Percentiles rank a stretch among this genome's conserved stretches.
phyloP scores from a whole-genome alignment of 768 basidiomycete species.

The Chalciporus pseudorubinellus region DNA sequence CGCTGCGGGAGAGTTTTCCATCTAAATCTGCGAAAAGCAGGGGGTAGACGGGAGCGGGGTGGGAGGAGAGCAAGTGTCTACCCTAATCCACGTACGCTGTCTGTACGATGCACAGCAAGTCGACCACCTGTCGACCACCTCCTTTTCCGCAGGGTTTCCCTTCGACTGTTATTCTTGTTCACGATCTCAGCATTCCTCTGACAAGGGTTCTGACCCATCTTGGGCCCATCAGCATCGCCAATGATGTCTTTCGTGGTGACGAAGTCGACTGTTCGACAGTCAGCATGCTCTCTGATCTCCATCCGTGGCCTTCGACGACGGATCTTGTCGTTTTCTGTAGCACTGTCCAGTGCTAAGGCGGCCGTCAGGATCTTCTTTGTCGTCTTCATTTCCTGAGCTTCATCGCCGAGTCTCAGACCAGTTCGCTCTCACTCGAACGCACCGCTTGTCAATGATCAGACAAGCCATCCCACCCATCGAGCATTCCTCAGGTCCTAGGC shows the following conservation, averaged over 20 bases:
- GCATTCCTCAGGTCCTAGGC: background rate
- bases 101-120: background rate
- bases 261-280: background rate
- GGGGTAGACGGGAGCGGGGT: background rate
- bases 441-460: background rate
- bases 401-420: conserved; percentile 9
- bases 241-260: background rate
- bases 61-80: background rate
- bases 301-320: background rate
- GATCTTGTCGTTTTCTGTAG: background rate
- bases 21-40: background rate
- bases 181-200: no score
- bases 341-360: background rate
- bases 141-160: no score
- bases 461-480: background rate
- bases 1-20: background rate
- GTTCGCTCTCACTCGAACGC: conserved; percentile 4
- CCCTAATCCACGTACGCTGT: background rate
- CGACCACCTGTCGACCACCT: background rate
- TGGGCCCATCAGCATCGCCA: background rate
- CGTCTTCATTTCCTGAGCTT: background rate
- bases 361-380: background rate
- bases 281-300: background rate
- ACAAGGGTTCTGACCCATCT: no score
- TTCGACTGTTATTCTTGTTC: no score